These are phyloP conservation scores for Neocatenulostroma microsporum DNA, from an alignment of 2,329 filamentous ascomycete species.

Conservation along the genomic window DNA sequence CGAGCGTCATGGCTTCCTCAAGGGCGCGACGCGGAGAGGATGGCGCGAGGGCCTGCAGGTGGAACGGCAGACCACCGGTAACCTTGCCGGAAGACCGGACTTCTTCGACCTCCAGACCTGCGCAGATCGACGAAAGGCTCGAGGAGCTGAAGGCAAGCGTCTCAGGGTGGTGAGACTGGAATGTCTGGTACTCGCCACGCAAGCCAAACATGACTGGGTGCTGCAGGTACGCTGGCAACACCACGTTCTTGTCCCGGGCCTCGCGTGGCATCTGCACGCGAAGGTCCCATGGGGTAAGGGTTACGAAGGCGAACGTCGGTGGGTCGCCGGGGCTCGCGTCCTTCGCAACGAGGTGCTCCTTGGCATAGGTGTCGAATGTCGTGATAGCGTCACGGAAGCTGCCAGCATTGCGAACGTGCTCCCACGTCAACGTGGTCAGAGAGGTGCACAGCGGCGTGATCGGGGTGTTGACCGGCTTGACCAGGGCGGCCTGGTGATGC, in stretches of 20 bases:
- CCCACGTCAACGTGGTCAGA: constrained; percentile 96
- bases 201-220: constrained; percentile 97
- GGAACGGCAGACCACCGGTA: constrained; percentile 97
- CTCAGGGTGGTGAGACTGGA: constrained; percentile 97
- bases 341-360: constrained; percentile 81
- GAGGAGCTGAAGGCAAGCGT: constrained; percentile 94
- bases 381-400: constrained; percentile 95
- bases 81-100: constrained; percentile 96
- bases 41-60: constrained; percentile 89
- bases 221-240: constrained; percentile 91
- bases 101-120: constrained; percentile 93
- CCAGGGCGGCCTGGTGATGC: constrained; percentile 88
- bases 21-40: constrained; percentile 93
- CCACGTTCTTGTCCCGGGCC: constrained; percentile 95
- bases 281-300: constrained; percentile 95
- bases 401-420: constrained; percentile 94
- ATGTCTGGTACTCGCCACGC: constrained; percentile 93
- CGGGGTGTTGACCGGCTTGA: constrained; percentile 97
- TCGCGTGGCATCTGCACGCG: constrained; percentile 95
- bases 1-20: constrained; percentile 92
- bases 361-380: constrained; percentile 87
- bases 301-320: constrained; percentile 90
- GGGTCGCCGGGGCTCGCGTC: constrained; percentile 50
- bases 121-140: constrained; percentile 94
- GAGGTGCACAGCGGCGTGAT: constrained; percentile 98